Evolutionary conservation across 108 stramenopile genomes (phyloP), one percentile per base, ranked within the genome.

Genomic region (Cyclotella atomus): DNA sequence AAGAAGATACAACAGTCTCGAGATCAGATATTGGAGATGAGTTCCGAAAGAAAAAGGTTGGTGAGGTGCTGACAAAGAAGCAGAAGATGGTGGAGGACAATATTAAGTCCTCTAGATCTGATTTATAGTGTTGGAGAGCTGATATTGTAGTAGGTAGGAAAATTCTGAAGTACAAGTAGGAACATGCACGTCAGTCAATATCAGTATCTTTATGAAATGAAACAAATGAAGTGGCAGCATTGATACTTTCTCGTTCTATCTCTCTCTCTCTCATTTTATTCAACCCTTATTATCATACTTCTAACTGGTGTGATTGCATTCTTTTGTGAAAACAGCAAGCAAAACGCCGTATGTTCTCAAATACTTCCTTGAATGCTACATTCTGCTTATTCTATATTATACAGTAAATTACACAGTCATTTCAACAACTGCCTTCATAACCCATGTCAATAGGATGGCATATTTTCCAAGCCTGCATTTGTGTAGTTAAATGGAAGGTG

Each of bases 21-120:
- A 43, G 41, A 49, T 44, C 36, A 41, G 30, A 49, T 32, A 21
- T 59, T 70, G 71, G 71, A 27, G 49, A 52, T 25, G 61, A 63
- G 35, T 73, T 73, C 34, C 21, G 61, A 41, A 61, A 50, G 19
- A 73, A 73, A 61, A 73, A 63, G 47, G 57, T 60, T 21, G 59
- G 59, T 36, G 71, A 60, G 25, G 41, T 62, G 29, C 8, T 62
- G 23, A 38, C 71, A 16, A 62, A 61, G 86, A 61, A 55, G 81
- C 53, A 62, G 65, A 9, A 55, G 30, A 55, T 66, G 50, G 34
- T 52, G 19, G 45, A 61, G 73, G 32, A 54, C 50, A 60, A 50
- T 47, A 29, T 46, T 25, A 71, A 43, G 61, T 62, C 61, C 9
- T 62, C 61, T 21, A 52, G 66, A 52, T 21, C 47, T 33, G 66